A percentile compares a stretch with the other conserved stretches of the same genome.
Evolutionary conservation across 352 stramenopile genomes (phyloP).

Genomic region (Aphanomyces stellatus): DNA sequence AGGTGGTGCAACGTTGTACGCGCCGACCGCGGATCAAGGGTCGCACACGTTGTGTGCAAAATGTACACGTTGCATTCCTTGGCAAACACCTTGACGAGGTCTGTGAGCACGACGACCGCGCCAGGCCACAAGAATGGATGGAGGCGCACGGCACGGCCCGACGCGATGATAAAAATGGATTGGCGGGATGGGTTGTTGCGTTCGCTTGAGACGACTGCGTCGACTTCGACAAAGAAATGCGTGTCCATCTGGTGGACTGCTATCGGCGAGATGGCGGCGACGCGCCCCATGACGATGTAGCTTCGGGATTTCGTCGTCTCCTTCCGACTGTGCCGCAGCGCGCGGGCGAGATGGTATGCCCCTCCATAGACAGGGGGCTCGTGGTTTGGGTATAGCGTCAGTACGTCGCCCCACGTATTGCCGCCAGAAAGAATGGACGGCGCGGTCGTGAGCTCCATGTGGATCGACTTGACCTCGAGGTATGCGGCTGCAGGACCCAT

Average conservation of each 20-base stretch:
- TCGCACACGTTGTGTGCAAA: slow-evolving; percentile 42
- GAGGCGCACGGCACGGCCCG: slow-evolving; percentile 31
- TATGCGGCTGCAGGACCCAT: slow-evolving; percentile 21
- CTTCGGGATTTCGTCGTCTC: slow-evolving; percentile 29
- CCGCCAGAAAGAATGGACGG: slow-evolving; percentile 9
- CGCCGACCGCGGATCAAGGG: slow-evolving; percentile 17
- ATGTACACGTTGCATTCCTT: slow-evolving; percentile 52
- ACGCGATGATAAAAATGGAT: slow-evolving; percentile 45
- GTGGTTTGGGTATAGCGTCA: slow-evolving; percentile 29
- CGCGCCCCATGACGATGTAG: slow-evolving; percentile 36
- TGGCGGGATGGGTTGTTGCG: slow-evolving; percentile 20
- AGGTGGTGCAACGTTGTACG: background rate
- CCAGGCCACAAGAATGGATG: slow-evolving; percentile 40
- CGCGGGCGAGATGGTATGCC: slow-evolving; percentile 21
- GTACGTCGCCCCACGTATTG: slow-evolving; percentile 23
- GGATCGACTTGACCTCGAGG: slow-evolving; percentile 36
- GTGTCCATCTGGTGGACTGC: slow-evolving; percentile 34
- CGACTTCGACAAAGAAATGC: slow-evolving; percentile 65
- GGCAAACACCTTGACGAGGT: slow-evolving; percentile 57
- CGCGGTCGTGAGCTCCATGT: background rate
- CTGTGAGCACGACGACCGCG: slow-evolving; percentile 37
- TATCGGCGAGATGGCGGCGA: slow-evolving; percentile 48
- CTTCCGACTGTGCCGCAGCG: background rate
- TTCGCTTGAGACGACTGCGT: slow-evolving; percentile 18
- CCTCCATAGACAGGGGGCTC: slow-evolving; percentile 44